Base-by-base conservation (phyloP, 202 grass and related monocot species). In the Schoenoplectus triqueter region DNA sequence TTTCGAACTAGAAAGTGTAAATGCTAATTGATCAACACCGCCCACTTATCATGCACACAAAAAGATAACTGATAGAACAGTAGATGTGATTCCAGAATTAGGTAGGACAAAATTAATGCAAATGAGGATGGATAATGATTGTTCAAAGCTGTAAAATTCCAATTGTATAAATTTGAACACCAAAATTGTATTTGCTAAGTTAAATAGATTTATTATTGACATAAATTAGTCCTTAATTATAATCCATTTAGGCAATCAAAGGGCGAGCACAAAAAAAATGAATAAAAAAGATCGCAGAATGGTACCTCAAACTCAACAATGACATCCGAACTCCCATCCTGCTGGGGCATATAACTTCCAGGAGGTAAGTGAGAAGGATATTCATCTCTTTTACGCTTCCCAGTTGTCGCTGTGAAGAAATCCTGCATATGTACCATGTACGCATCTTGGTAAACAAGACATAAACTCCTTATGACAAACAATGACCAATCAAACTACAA, bases 341-440 rank as follows among this genome's bases (percentile, higher is more conserved):
- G 96, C 81, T 99, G 96, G 73, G 96, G 93, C 89, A 99, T 64
- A 67, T 91, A 95, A 85, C 80, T 86, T 84, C 90, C 90, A 86
- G 96, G 88, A 87, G 90, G 82, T 31, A 92, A 63, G 60, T 90
- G 93, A 81, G 91, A 91, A 88, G 96, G 76, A 86, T 92, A 92
- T 84, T 95, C 93, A 86, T 92, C 90, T 82, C 96, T 99, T 85
- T 99, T 99, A 66, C 96, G 96, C 59, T 99, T 79, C 21, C 91
- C 96, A 91, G 93, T 91, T 57, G 93, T 73, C 85, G 87, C 81
- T 86, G 88, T 95, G 84, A 99, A 86, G 88, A 99, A 99, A 87
- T 99, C 93, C 96, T 99, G 84, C 55, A 92, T 73, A 73, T 45
- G 49, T 41, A 84, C 14, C 7, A 70, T 71, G 14, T n/a, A 79